Conservation (phyloP, 345 rosid species). For the thale cress (Arabidopsis thaliana) region TAIR10.1 NC_003075.7:2042001-2042500, state of each 20-base stretch:
- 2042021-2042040: neutral
- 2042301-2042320: too few relatives aligned
- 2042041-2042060: neutral
- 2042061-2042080: neutral
- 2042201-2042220: neutral
- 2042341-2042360: too few relatives aligned
- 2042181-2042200: neutral
- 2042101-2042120: neutral
- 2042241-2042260: neutral
- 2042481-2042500: too few relatives aligned
- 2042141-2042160: neutral
- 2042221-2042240: neutral
- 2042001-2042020: too few relatives aligned
- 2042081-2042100: neutral
- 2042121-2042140: neutral
- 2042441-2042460: too few relatives aligned
- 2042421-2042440: too few relatives aligned
- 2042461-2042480: too few relatives aligned
- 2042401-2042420: too few relatives aligned
- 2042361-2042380: too few relatives aligned
- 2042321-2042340: too few relatives aligned
- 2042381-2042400: too few relatives aligned
- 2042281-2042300: neutral
- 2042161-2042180: neutral
- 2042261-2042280: neutral